Base-by-base conservation (phyloP, 164 flowering plant species). In the Annona squamosa region DNA sequence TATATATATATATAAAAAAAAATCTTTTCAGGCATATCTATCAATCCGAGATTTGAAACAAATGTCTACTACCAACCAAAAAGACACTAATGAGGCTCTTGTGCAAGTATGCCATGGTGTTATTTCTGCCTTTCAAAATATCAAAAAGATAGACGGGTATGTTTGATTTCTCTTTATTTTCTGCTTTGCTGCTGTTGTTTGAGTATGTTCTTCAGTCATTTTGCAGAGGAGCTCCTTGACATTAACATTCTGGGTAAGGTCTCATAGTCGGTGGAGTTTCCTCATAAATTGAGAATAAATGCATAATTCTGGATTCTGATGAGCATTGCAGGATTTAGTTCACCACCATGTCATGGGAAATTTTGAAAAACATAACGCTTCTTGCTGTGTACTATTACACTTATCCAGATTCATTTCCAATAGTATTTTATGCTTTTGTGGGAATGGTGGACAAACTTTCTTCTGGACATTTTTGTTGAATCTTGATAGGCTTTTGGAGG, bases 61-160 rank as follows among this genome's bases (percentile, higher is more conserved):
- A 13, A 65, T 26, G 4, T 69, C 73, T 70, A 77, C 62, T 74
- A 69, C 74, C 26, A 70, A 72, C 65, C 79, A 77, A 67, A 77
- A 80, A 42, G 66, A 42, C 13, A 63, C 41, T 56, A 78, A 73
- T 76, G 72, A 78, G 74, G 81, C 89, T 71, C 46, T 85, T 65
- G 71, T 57, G 61, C 86, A 87, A 65, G 74, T 84, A 63, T 90
- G 96, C 85, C 77, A 78, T 74, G 77, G 79, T 67, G 9, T 87
- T 66, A 75, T 86, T 69, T 80, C 87, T 75, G 97, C 91, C 68
- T 90, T 88, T 74, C 80, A 76, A 2, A 83, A 72, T 82, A 78
- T 94, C 64, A 85, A 69, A 76, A 82, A 59, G 61, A 73, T 65
- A 62, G 80, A 87, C 63, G 73, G 72, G 98, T 91, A 84, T 77